phyloP scores from a whole-genome alignment of 2,329 filamentous ascomycete species.

The Colletotrichum sp. region DNA sequence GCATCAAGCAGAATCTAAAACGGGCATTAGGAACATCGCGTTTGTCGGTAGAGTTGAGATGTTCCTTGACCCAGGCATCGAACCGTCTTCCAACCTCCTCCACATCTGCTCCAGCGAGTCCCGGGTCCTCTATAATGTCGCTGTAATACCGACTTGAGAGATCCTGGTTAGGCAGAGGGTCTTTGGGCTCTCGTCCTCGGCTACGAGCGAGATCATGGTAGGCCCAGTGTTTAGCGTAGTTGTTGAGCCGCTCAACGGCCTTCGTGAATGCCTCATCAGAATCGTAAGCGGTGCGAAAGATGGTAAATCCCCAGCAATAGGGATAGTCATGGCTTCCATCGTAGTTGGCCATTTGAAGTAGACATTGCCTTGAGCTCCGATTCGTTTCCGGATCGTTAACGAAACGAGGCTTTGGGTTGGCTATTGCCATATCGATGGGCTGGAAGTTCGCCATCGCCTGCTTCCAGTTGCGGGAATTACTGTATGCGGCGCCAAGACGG shows the following conservation, averaged over 20 bases:
- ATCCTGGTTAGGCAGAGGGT: conserved; percentile 22
- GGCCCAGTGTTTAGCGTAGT: conserved; percentile 19
- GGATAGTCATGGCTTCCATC: conserved; percentile 25
- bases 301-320: conserved; percentile 27
- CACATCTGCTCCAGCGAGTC: conserved; percentile 10
- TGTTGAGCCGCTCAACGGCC: conserved; percentile 22
- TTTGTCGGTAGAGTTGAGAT: neutral
- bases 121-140: conserved; percentile 24
- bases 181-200: neutral
- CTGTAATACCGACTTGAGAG: conserved; percentile 24
- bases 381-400: conserved; percentile 8
- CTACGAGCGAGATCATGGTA: neutral
- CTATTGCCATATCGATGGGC: conserved; percentile 23
- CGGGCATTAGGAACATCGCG: conserved; percentile 12
- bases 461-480: neutral
- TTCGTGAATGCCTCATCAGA: conserved; percentile 20
- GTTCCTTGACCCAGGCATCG: conserved; percentile 20
- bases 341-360: conserved; percentile 20
- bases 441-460: neutral
- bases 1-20: conserved; percentile 25
- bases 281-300: conserved; percentile 27
- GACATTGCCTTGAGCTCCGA: neutral
- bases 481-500: neutral
- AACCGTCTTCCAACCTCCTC: conserved; percentile 23
- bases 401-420: conserved; percentile 20